Evolutionary conservation across 2,329 filamentous ascomycete species (phyloP).

Genomic region (Neocucurbitaria cava): DNA sequence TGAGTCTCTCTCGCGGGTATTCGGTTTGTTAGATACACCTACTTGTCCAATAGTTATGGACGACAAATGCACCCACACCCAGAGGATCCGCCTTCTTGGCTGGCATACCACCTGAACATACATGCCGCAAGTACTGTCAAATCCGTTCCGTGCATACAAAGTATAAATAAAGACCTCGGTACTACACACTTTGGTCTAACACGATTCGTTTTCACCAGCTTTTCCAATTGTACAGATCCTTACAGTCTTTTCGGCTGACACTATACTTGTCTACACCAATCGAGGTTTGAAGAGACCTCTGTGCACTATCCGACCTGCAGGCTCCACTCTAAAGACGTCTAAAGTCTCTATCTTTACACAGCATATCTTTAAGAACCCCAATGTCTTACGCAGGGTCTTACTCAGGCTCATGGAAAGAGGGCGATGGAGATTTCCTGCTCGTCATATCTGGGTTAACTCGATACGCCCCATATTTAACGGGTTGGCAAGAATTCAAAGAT

Average conservation of each 20-base stretch:
- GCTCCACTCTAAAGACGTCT: background rate
- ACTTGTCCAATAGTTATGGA: background rate
- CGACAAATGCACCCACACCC: background rate
- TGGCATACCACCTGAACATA: background rate
- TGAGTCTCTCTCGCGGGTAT: conserved; percentile 4
- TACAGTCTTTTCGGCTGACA: background rate
- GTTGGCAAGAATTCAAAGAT: conserved; percentile 50
- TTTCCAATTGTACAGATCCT: background rate
- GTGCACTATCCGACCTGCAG: background rate
- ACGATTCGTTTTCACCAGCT: background rate
- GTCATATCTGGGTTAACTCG: conserved; percentile 35
- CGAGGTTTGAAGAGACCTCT: background rate
- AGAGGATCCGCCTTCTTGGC: background rate
- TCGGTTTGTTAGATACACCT: conserved; percentile 5
- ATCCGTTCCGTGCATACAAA: background rate
- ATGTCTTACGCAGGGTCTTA: conserved; percentile 21
- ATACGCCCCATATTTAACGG: conserved; percentile 35
- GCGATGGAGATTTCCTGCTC: conserved; percentile 38
- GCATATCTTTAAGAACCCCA: background rate
- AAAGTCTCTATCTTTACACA: background rate
- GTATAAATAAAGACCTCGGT: background rate
- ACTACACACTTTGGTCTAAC: background rate
- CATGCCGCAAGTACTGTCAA: background rate
- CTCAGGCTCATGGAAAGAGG: conserved; percentile 19
- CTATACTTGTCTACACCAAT: background rate